These are phyloP conservation scores for Seiridium cupressi DNA, from an alignment of 2,329 filamentous ascomycete species.

Conservation along the genomic window DNA sequence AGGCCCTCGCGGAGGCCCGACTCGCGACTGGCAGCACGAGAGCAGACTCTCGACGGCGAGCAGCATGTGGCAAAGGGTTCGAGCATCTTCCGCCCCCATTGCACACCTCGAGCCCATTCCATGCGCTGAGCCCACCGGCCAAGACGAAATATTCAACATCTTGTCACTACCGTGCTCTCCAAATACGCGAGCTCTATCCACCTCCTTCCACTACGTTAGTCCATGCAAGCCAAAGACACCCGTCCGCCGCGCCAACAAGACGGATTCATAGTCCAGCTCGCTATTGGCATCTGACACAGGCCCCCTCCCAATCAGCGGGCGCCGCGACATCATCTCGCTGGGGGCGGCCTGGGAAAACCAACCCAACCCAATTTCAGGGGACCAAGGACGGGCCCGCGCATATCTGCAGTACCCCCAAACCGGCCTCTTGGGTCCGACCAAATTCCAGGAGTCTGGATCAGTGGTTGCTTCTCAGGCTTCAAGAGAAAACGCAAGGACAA, in stretches of 20 bases:
- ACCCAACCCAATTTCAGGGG: background rate
- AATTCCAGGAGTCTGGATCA: conserved; percentile 8
- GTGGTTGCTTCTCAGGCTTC: background rate
- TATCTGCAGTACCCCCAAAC: conserved; percentile 11
- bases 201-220: background rate
- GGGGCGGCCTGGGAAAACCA: background rate
- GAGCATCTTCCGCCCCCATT: background rate
- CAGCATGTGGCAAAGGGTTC: background rate
- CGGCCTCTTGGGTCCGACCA: conserved; percentile 1
- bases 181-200: background rate
- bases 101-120: background rate
- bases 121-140: background rate
- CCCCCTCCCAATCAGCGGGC: background rate
- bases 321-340: background rate
- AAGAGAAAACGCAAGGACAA: background rate
- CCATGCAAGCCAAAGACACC: conserved; percentile 1
- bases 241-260: background rate
- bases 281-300: background rate
- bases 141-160: background rate
- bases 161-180: background rate
- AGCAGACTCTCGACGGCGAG: background rate
- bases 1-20: background rate
- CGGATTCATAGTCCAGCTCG: background rate
- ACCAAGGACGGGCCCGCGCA: conserved; percentile 1
- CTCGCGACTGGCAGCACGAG: too few relatives aligned